Conservation (phyloP, 192 early-diverging fungal species). For the Blastocladiella britannica region DNA sequence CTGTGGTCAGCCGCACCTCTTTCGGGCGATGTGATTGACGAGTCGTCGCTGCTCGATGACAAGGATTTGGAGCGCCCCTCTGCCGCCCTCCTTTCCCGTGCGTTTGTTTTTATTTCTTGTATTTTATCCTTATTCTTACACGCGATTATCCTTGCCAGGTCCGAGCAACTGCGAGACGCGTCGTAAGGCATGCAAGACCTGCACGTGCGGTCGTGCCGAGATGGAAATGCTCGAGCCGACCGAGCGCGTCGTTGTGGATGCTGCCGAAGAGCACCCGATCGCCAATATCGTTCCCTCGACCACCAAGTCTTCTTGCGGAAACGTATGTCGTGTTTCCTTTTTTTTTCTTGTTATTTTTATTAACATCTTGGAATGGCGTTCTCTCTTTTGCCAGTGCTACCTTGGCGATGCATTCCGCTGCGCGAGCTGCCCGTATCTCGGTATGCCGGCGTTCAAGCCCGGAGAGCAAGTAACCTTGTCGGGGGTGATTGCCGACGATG, state of each 20-base stretch:
- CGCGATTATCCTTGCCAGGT: conserved; percentile 8
- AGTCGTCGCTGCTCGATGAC: conserved; percentile 69
- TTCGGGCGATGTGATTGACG: conserved; percentile 66
- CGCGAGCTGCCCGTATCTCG: conserved; percentile 81
- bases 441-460: conserved; percentile 90
- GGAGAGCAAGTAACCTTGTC: conserved; percentile 79
- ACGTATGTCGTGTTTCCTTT: no score
- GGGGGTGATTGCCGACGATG: conserved; percentile 52
- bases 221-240: conserved; percentile 20
- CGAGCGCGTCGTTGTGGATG: conserved; percentile 16
- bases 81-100: conserved; percentile 32
- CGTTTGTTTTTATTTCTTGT: conserved; percentile 2
- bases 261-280: conserved; percentile 18
- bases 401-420: conserved; percentile 97
- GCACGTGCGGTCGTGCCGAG: conserved; percentile 76
- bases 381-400: conserved; percentile 46
- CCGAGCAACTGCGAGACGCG: conserved; percentile 57
- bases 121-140: conserved; percentile 3
- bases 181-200: conserved; percentile 93
- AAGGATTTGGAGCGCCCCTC: conserved; percentile 52
- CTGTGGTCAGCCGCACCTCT: no score
- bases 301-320: conserved; percentile 42
- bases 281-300: conserved; percentile 24
- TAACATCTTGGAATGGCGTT: conserved; percentile 10
- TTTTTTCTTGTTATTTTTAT: neutral